Percentiles rank a stretch among this genome's conserved stretches.
phyloP scores from a whole-genome alignment of 441 rosid species.

The Sinapis alba region DNA sequence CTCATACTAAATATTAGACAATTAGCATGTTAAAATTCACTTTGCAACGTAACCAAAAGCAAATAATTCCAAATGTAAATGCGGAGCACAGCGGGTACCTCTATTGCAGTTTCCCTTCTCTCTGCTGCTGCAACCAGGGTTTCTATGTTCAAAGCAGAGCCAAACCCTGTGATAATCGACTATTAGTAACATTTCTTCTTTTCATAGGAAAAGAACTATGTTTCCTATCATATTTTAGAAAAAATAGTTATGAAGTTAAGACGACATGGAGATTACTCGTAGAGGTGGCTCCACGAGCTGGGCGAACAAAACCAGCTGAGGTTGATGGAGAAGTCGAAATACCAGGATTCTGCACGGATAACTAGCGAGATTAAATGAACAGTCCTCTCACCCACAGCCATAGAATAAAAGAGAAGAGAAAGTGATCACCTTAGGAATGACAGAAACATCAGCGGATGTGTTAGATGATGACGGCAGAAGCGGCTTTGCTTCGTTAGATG shows the following conservation, averaged over 20 bases:
- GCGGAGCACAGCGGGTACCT: slow-evolving; percentile 47
- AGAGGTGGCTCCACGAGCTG: slow-evolving; percentile 77
- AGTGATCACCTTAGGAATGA: slow-evolving; percentile 59
- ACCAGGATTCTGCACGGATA: slow-evolving; percentile 46
- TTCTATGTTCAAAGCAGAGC: slow-evolving; percentile 75
- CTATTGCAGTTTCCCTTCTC: slow-evolving; percentile 76
- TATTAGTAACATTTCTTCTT: slow-evolving; percentile 3
- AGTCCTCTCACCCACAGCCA: slow-evolving; percentile 9
- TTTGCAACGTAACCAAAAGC: slow-evolving; percentile 21
- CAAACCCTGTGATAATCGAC: slow-evolving; percentile 49
- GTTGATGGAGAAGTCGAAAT: slow-evolving; percentile 54
- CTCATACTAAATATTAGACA: slow-evolving; percentile 4
- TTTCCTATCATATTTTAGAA: not conserved
- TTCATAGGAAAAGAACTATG: not conserved
- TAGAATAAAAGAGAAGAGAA: not conserved
- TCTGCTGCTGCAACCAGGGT: slow-evolving; percentile 93
- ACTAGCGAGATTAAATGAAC: slow-evolving; percentile 7
- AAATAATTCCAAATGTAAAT: slow-evolving; percentile 1
- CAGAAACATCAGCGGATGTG: slow-evolving; percentile 55
- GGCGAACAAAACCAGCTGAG: slow-evolving; percentile 70
- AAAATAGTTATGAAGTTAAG: slow-evolving; percentile 14
- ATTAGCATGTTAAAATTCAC: slow-evolving; percentile 6
- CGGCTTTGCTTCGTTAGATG: slow-evolving; percentile 58
- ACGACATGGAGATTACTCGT: slow-evolving; percentile 58
- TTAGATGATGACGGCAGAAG: slow-evolving; percentile 51